Percentiles rank a stretch among this genome's conserved stretches.
Evolutionary conservation across 192 early-diverging fungal species (phyloP).

Genomic region (Nowakowskiella sp.): DNA sequence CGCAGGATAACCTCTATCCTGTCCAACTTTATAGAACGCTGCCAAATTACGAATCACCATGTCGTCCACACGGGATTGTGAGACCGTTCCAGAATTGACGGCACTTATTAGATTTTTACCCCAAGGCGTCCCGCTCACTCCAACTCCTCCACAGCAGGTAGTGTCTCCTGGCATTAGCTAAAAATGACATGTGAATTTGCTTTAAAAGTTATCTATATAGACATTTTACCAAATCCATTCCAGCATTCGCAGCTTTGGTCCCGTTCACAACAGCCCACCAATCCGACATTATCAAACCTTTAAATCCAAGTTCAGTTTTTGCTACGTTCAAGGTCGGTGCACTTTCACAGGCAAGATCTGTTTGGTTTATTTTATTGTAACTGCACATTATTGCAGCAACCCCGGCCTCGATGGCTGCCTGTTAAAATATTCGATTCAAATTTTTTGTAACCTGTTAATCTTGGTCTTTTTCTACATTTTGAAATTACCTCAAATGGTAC

Average conservation of each 20-base stretch:
- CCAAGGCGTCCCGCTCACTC: conserved; percentile 16
- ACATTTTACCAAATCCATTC: conserved; percentile 50
- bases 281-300: conserved; percentile 57
- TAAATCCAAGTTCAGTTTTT: conserved; percentile 47
- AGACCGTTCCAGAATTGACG: conserved; percentile 23
- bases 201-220: too few relatives aligned
- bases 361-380: conserved; percentile 55
- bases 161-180: conserved; percentile 49
- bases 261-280: conserved; percentile 44
- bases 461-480: too few relatives aligned
- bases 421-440: conserved; percentile 6
- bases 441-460: conserved; percentile 6
- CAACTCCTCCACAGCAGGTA: not conserved
- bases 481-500: conserved; percentile 46
- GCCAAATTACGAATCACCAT: conserved; percentile 43
- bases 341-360: conserved; percentile 44
- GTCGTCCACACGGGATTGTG: conserved; percentile 31
- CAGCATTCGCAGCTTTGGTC: conserved; percentile 20
- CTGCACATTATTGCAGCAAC: conserved; percentile 52
- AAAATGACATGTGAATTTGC: too few relatives aligned
- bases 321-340: conserved; percentile 26
- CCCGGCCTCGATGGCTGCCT: conserved; percentile 34
- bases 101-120: conserved; percentile 21
- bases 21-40: conserved; percentile 30
- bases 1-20: conserved; percentile 29